Evolutionary conservation across 2,329 filamentous ascomycete genomes (phyloP), one percentile per base, ranked within the genome.

Genomic region (Epichloe gansuensis): DNA sequence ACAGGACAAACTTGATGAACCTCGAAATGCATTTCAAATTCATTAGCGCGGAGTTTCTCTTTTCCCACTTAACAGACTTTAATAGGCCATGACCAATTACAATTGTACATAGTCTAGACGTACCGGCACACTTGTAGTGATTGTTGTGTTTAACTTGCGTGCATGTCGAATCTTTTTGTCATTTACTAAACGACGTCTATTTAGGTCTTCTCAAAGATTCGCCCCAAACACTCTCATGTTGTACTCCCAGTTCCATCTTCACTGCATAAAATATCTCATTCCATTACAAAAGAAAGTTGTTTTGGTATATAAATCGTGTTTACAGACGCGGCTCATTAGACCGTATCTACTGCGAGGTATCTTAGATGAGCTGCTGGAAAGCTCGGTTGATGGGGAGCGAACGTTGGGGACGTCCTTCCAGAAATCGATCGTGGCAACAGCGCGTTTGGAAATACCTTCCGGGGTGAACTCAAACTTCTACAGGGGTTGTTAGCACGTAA

Each of bases 391-490:
- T 72, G 60, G 93, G 52, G 91, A 96, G 72, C 93, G 89, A 66
- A 96, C 79, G 75, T 91, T 91, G 69, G 87, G 76, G 35, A 85
- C 82, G 61, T 85, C 87, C 86, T 96, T 97, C 86, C 90, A 98
- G 83, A 96, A 98, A 69, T 97, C 83, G 65, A 97, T 77, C 59
- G 93, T 98, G 62, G 86, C 85, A 58, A 89, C 72, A 56, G 91
- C 93, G 65, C 93, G 90, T 86, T 97, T 96, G 75, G 88, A 78
- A 69, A 98, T 87, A 60, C 93, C 93, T 75, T 95, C 91, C 51
- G 93, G 88, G 48, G 91, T 98, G 79, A 98, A 97, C 74, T 97
- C 93, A 75, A 98, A 98, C 82, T 96, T 97, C 87, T 94, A 64
- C 63, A 67, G 50, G 53, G 49, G 39, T 62, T 63, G 67, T 76